phyloP scores from a whole-genome alignment of 352 stramenopile genomes.

The Aphanomyces cochlioides region DNA sequence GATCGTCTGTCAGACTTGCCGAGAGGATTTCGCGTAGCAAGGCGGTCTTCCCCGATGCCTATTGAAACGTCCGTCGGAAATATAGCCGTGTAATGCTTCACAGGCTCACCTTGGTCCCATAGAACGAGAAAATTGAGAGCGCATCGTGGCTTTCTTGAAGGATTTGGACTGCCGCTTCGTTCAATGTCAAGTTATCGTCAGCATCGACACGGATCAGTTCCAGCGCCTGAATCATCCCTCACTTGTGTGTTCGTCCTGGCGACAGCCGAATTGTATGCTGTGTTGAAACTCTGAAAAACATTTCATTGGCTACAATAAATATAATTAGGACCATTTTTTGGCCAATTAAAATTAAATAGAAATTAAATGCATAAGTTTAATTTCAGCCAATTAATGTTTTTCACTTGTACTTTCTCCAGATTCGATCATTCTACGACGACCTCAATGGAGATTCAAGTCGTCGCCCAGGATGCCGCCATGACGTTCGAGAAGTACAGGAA shows the following conservation, averaged over 20 bases:
- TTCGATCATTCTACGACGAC: too few species aligned
- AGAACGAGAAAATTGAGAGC: conserved; percentile 24
- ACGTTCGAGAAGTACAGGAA: too few species aligned
- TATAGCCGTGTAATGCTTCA: too few species aligned
- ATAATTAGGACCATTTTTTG: background rate
- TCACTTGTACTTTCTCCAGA: too few species aligned
- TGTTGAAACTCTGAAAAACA: background rate
- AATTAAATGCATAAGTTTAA: background rate
- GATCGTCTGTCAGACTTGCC: background rate
- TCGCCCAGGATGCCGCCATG: too few species aligned
- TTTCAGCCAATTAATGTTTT: background rate
- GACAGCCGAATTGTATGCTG: background rate
- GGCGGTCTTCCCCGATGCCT: conserved; percentile 13
- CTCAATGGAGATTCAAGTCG: too few species aligned
- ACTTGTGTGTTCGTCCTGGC: too few species aligned
- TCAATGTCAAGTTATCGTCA: conserved; percentile 13
- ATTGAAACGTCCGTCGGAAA: too few species aligned
- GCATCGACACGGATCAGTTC: conserved; percentile 2
- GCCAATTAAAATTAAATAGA: too few species aligned
- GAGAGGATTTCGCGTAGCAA: conserved; percentile 21
- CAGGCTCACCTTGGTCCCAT: conserved; percentile 9
- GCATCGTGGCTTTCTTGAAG: conserved; percentile 26
- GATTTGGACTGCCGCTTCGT: conserved; percentile 14
- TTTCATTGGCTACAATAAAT: background rate
- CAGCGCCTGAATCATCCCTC: background rate